These are phyloP conservation scores for Leersia perrieri DNA, from an alignment of 176 grass and related monocot genomes.

Conservation along the genomic window DNA sequence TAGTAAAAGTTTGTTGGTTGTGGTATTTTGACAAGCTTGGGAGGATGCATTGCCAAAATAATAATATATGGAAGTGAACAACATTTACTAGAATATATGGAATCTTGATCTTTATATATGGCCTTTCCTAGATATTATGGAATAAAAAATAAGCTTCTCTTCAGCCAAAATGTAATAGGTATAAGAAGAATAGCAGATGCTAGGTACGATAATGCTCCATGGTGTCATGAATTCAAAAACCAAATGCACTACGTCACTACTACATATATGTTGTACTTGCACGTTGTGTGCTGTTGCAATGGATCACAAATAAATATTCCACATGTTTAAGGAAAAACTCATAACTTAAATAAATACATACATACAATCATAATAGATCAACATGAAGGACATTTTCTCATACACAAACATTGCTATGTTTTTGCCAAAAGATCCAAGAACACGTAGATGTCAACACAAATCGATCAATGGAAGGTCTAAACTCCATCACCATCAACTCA, in stretches of 20 bases:
- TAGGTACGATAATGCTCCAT: background rate
- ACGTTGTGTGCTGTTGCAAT: too few species aligned
- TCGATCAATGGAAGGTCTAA: background rate
- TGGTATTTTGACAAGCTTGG: background rate
- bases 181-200: background rate
- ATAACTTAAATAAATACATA: background rate
- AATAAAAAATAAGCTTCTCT: background rate
- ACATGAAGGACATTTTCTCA: background rate
- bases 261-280: too few species aligned
- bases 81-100: background rate
- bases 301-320: background rate
- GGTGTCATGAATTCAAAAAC: background rate
- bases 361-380: background rate
- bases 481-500: background rate
- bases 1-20: background rate
- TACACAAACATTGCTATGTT: background rate
- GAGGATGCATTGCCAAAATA: background rate
- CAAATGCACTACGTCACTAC: background rate
- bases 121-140: background rate
- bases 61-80: background rate
- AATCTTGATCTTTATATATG: background rate
- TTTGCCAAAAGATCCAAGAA: background rate
- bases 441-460: background rate
- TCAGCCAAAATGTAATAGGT: background rate
- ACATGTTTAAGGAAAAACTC: background rate